These are phyloP conservation scores for Arthrinium phaeospermum DNA, from an alignment of 2,329 filamentous ascomycete species.

Conservation along the genomic window DNA sequence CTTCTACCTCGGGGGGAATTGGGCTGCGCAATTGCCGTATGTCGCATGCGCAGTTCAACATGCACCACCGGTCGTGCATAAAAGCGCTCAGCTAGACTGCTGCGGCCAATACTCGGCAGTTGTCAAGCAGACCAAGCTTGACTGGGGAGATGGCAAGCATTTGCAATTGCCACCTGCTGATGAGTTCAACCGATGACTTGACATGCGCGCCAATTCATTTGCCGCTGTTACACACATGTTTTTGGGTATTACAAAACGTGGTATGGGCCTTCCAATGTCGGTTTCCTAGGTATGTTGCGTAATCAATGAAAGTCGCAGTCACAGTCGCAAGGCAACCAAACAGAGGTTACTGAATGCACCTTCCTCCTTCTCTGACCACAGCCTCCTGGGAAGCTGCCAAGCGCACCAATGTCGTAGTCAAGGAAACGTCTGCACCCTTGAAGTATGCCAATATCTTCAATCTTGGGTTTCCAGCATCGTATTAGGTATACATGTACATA, in stretches of 20 bases:
- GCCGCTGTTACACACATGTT: neutral
- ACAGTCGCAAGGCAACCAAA: neutral
- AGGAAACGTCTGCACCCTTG: neutral
- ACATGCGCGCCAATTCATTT: neutral
- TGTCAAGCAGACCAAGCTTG: neutral
- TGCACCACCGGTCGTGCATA: neutral
- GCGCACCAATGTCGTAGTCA: neutral
- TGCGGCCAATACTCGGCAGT: neutral
- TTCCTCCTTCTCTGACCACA: neutral
- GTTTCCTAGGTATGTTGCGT: neutral
- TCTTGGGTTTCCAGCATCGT: neutral
- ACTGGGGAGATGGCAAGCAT: neutral
- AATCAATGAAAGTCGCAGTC: neutral
- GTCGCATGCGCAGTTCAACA: neutral
- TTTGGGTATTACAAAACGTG: neutral
- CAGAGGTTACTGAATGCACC: neutral
- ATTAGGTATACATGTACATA: neutral
- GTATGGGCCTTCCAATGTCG: neutral
- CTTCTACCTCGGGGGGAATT: neutral
- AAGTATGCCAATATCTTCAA: neutral
- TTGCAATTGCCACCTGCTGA: neutral
- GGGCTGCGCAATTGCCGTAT: neutral
- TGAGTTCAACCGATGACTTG: neutral
- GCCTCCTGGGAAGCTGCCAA: neutral
- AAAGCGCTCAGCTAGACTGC: constrained; percentile 1